Evolutionary conservation across 805 yeast genomes (phyloP).

Genomic region (Kurtzmaniella fragi): DNA sequence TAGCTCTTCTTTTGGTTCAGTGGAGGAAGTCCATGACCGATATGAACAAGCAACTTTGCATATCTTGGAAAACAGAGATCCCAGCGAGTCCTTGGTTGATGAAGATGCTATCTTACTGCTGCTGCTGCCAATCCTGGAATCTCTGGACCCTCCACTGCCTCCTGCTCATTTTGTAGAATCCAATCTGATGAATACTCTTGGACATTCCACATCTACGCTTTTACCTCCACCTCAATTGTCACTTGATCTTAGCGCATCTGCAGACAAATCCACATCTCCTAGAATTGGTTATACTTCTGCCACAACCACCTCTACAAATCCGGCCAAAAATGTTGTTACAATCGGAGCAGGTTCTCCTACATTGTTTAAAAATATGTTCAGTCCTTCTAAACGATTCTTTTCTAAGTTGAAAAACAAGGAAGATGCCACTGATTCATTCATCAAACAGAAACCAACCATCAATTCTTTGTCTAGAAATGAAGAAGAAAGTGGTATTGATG

Average conservation of each 20-base stretch:
- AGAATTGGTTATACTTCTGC: not conserved
- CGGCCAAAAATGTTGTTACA: constrained; percentile 15
- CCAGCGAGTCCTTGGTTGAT: too few relatives aligned
- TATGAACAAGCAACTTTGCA: not conserved
- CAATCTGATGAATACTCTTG: constrained; percentile 3
- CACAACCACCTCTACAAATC: constrained; percentile 16
- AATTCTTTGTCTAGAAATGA: constrained; percentile 24
- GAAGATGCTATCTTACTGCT: not conserved
- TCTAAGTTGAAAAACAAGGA: constrained; percentile 18
- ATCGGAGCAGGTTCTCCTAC: constrained; percentile 38
- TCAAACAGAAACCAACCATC: constrained; percentile 21
- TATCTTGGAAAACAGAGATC: not conserved
- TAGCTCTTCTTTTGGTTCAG: constrained; percentile 20
- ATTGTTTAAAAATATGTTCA: constrained; percentile 25
- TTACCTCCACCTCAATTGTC: too few relatives aligned
- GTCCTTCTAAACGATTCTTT: constrained; percentile 36
- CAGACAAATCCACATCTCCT: not conserved
- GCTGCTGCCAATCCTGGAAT: not conserved
- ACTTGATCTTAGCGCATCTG: too few relatives aligned
- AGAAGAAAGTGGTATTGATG: constrained; percentile 6
- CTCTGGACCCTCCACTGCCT: constrained; percentile 9
- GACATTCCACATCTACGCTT: constrained; percentile 3
- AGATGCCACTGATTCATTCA: not conserved
- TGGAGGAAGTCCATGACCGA: constrained; percentile 14
- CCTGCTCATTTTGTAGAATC: constrained; percentile 14